Conservation (phyloP, 176 grass and related monocot species). For the Zoysia pacifica region DNA sequence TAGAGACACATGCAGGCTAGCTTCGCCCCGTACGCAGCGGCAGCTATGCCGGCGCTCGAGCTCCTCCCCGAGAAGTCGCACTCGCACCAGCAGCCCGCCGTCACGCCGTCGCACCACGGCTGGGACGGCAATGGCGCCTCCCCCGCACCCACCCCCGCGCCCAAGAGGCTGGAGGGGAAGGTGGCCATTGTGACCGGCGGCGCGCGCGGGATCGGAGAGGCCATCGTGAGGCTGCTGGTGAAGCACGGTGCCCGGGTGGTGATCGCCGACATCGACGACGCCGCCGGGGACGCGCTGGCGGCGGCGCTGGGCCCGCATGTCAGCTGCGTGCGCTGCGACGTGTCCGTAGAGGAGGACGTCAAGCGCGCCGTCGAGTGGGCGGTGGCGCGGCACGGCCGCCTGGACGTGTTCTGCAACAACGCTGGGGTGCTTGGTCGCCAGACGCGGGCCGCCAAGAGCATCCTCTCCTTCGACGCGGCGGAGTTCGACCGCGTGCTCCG, state of each 20-base stretch:
- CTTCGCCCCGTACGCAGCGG: constrained; percentile 36
- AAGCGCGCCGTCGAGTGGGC: constrained; percentile 49
- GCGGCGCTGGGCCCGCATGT: constrained; percentile 50
- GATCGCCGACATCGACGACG: constrained; percentile 75
- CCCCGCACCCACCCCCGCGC: constrained; percentile 46
- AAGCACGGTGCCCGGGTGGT: constrained; percentile 76
- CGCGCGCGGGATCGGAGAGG: constrained; percentile 82
- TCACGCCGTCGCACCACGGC: constrained; percentile 42
- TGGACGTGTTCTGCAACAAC: constrained; percentile 86
- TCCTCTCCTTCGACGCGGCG: constrained; percentile 68
- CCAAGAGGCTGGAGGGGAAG: constrained; percentile 91
- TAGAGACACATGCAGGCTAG: constrained; percentile 31
- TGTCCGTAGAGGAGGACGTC: constrained; percentile 70
- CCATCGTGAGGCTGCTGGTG: constrained; percentile 65
- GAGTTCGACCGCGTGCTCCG: constrained; percentile 95
- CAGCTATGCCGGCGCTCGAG: constrained; percentile 59
- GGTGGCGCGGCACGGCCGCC: constrained; percentile 51
- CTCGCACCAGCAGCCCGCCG: constrained; percentile 47
- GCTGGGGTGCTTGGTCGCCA: constrained; percentile 87
- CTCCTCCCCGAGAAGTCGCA: constrained; percentile 50
- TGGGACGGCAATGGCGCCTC: constrained; percentile 58
- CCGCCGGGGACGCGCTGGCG: constrained; percentile 52
- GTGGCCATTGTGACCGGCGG: constrained; percentile 86
- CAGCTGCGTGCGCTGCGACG: constrained; percentile 71
- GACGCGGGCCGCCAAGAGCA: constrained; percentile 77